Conservation (phyloP, 768 basidiomycete species). For the Mycena sanguinolenta region DNA sequence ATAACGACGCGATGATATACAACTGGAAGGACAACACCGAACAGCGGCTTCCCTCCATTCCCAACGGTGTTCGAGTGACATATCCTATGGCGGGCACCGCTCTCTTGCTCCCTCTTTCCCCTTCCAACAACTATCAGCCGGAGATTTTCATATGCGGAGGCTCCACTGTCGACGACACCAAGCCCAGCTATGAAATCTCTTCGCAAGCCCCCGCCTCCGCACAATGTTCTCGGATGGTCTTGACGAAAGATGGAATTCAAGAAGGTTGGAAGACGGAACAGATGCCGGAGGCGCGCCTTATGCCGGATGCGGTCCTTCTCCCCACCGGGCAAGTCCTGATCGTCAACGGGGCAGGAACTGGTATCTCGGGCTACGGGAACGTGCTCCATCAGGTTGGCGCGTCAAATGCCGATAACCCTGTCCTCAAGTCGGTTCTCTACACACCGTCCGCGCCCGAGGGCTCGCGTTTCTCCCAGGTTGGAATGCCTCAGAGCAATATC, state of each 20-base stretch:
- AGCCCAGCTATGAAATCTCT: slow-evolving; percentile 71
- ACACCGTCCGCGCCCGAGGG: slow-evolving; percentile 66
- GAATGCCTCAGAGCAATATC: slow-evolving; percentile 75
- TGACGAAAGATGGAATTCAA: slow-evolving; percentile 74
- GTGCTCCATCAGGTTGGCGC: slow-evolving; percentile 75
- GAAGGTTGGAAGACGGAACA: slow-evolving; percentile 81
- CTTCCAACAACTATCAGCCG: slow-evolving; percentile 71
- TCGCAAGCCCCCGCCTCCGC: slow-evolving; percentile 80
- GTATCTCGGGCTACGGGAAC: slow-evolving; percentile 86
- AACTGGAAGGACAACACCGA: slow-evolving; percentile 78
- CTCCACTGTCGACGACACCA: slow-evolving; percentile 72
- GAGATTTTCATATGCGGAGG: slow-evolving; percentile 86
- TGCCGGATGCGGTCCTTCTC: slow-evolving; percentile 86
- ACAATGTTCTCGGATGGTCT: slow-evolving; percentile 78
- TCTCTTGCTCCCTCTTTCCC: slow-evolving; percentile 78
- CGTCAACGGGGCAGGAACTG: slow-evolving; percentile 81
- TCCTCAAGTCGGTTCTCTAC: slow-evolving; percentile 79
- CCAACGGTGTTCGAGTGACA: slow-evolving; percentile 84
- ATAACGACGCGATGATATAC: slow-evolving; percentile 84
- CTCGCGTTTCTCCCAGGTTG: slow-evolving; percentile 68
- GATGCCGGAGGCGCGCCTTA: slow-evolving; percentile 80
- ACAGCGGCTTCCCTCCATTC: slow-evolving; percentile 72
- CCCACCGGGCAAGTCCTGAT: slow-evolving; percentile 82
- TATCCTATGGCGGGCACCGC: slow-evolving; percentile 87
- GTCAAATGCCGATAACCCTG: slow-evolving; percentile 85